A percentile compares a stretch with the other conserved stretches of the same genome.
phyloP scores from a whole-genome alignment of 371 early-diverging fungal species.

The Rhizopus arrhizus region DNA sequence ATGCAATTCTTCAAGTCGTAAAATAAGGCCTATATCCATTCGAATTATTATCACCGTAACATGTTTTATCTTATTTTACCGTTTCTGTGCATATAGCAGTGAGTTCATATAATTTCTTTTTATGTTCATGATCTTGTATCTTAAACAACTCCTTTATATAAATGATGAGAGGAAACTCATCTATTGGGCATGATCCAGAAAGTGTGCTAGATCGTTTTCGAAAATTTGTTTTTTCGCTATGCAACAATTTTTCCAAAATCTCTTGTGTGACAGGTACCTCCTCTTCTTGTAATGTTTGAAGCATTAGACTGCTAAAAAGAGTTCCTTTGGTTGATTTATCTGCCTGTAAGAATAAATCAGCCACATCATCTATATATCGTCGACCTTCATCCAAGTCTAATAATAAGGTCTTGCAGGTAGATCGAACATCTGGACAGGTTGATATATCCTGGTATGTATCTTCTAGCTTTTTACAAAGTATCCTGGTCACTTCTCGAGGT shows the following conservation, averaged over 20 bases:
- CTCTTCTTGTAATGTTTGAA: conserved; percentile 44
- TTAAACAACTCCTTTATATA: conserved; percentile 32
- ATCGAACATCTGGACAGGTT: conserved; percentile 33
- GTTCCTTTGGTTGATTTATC: conserved; percentile 26
- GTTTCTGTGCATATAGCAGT: conserved; percentile 32
- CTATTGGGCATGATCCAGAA: conserved; percentile 5
- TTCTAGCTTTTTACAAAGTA: conserved; percentile 36
- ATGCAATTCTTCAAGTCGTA: conserved; percentile 36
- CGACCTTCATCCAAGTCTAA: no score
- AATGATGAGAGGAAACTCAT: conserved; percentile 31
- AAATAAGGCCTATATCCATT: conserved; percentile 26
- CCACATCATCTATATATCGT: conserved; percentile 34
- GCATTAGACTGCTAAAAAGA: conserved; percentile 34
- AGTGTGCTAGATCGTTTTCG: neutral
- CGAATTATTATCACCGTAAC: neutral
- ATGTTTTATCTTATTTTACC: conserved; percentile 18
- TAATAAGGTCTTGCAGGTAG: conserved; percentile 19
- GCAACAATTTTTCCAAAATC: conserved; percentile 29
- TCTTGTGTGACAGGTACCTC: conserved; percentile 45
- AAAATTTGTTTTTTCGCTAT: neutral
- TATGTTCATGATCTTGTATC: conserved; percentile 25
- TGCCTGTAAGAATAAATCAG: conserved; percentile 40
- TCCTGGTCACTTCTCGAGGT: conserved; percentile 41
- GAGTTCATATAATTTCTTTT: conserved; percentile 25
- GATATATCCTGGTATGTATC: conserved; percentile 30